These are phyloP conservation scores for Fusarium sp. DNA, from an alignment of 2,329 filamentous ascomycete genomes.

Conservation along the genomic window DNA sequence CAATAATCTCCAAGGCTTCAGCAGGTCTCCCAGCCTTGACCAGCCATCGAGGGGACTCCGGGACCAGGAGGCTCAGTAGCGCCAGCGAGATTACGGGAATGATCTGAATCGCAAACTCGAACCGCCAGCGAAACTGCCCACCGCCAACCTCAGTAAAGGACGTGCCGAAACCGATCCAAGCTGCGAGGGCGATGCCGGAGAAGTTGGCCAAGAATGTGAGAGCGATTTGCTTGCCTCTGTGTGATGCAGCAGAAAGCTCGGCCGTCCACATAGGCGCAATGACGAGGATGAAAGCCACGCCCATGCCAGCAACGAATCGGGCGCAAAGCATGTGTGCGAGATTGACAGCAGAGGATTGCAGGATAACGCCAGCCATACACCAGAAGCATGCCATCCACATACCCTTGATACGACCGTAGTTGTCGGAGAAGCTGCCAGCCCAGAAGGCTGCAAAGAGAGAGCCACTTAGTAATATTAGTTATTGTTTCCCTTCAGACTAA, in stretches of 20 bases:
- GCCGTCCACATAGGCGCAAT: conserved; percentile 60
- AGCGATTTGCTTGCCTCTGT: conserved; percentile 54
- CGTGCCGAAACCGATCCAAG: conserved; percentile 50
- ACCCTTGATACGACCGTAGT: conserved; percentile 55
- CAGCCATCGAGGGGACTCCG: background rate
- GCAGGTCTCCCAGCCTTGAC: conserved; percentile 3
- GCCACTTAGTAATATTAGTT: conserved; percentile 41
- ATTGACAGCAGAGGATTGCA: conserved; percentile 57
- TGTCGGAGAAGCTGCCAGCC: conserved; percentile 46
- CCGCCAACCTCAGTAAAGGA: conserved; percentile 33
- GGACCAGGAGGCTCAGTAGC: background rate
- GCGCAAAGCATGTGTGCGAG: conserved; percentile 59
- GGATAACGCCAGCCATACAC: conserved; percentile 57
- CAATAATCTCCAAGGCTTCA: conserved; percentile 3
- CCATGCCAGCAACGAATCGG: conserved; percentile 59
- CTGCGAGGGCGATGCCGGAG: conserved; percentile 55
- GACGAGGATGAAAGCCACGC: conserved; percentile 60
- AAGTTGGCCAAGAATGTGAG: conserved; percentile 63
- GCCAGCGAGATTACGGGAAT: background rate
- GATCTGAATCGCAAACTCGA: conserved; percentile 2
- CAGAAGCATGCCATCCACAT: conserved; percentile 49
- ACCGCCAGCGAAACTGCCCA: conserved; percentile 11
- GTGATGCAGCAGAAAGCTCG: conserved; percentile 57
- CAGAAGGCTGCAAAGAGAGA: conserved; percentile 27
- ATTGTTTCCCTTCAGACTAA: background rate